These are phyloP conservation scores for Madurella fahalii DNA, from an alignment of 2,329 filamentous ascomycete genomes.

Conservation along the genomic window DNA sequence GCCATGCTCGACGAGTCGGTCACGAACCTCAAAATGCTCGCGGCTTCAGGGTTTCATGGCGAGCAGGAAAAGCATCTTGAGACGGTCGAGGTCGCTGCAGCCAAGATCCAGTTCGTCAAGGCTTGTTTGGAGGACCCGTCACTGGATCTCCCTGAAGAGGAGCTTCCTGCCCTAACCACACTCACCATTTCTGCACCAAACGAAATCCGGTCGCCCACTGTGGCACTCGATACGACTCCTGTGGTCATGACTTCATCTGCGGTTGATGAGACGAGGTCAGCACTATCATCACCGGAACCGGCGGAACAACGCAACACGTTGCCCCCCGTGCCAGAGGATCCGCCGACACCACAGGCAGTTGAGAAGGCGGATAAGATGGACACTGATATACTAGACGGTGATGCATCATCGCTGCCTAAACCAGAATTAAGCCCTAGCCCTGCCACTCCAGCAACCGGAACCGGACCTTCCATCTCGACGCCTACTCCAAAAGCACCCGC, in stretches of 20 bases:
- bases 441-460: neutral
- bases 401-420: slow-evolving; percentile 4
- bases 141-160: slow-evolving; percentile 32
- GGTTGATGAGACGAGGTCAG: slow-evolving; percentile 23
- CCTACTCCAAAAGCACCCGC: slow-evolving; percentile 17
- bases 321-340: slow-evolving; percentile 19
- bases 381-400: slow-evolving; percentile 21
- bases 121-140: slow-evolving; percentile 55
- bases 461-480: neutral
- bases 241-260: slow-evolving; percentile 27
- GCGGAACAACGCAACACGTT: slow-evolving; percentile 4
- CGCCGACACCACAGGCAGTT: slow-evolving; percentile 7
- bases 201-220: slow-evolving; percentile 23
- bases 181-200: slow-evolving; percentile 22
- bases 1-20: slow-evolving; percentile 65
- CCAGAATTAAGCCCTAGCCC: neutral
- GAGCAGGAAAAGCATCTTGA: slow-evolving; percentile 49
- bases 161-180: slow-evolving; percentile 19
- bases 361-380: slow-evolving; percentile 28
- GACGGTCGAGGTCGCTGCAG: slow-evolving; percentile 54
- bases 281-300: slow-evolving; percentile 21
- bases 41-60: slow-evolving; percentile 43
- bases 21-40: slow-evolving; percentile 57
- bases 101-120: slow-evolving; percentile 63
- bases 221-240: slow-evolving; percentile 29